Base-by-base conservation (phyloP, 2,329 filamentous ascomycete species). In the Davidsoniella virescens region DNA sequence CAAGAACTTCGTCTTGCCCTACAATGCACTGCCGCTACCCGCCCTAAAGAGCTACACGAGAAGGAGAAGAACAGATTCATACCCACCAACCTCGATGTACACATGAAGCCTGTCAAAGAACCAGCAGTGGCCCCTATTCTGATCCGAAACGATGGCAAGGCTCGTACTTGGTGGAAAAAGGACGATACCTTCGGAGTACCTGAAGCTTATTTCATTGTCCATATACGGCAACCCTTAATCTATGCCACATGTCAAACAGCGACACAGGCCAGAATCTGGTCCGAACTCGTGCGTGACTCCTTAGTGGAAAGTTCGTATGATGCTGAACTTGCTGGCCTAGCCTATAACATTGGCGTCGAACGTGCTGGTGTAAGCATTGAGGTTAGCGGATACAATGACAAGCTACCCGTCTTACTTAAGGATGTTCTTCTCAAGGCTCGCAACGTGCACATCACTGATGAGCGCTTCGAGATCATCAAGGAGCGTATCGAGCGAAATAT, bases 111-210 rank as follows among this genome's bases (percentile, higher is more conserved):
- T 36, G 75, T 92, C n/a, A 71, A 78, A 23, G 76, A 84, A 57
- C 83, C 87, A 1, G 70, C 80, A 0, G 73, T 83, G 50, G 71
- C 78, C 0, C 92, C 92, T 0, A 82, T 80, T 54, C 71, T 98
- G 20, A 82, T 98, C 55, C 80, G 88, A 56, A 87, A 94, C 58
- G 90, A 95, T 57, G 72, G 80, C 5, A 69, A 79, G 33, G 80
- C 85, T 1, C 80, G 88, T 26, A 82, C 86, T 2, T 98, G 92
- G 92, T 95, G 81, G 71, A 98, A 98, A 70, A 96, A 96, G 66
- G 92, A 98, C 59, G 92, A 98, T 58, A 87, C 82, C 0, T 98
- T 96, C 65, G 96, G 90, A 88, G 92, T 96, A 8, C 92, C 92
- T 7, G 94, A 94, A 64, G 92, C 86, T 3, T 92, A 87, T 53